A percentile compares a stretch with the other conserved stretches of the same genome.
Conservation (phyloP, 805 yeast genomes). For the Cyberlindnera americana region DNA sequence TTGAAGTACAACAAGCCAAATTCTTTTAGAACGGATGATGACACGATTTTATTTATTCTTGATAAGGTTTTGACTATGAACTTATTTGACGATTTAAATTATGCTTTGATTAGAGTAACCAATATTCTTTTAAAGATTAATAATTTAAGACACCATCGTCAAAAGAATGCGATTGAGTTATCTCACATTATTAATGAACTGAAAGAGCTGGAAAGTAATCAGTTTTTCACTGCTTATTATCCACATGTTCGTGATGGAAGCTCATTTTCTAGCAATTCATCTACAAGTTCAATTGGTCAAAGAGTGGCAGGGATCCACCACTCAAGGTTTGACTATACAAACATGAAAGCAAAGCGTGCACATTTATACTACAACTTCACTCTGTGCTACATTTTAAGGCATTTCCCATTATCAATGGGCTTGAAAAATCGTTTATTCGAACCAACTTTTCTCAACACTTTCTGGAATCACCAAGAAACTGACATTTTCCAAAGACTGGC, state of each 20-base stretch:
- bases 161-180: constrained; percentile 1
- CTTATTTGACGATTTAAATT: constrained; percentile 23
- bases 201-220: constrained; percentile 21
- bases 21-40: constrained; percentile 8
- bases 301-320: background rate
- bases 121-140: constrained; percentile 19
- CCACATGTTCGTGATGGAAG: constrained; percentile 13
- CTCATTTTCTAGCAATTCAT: constrained; percentile 3
- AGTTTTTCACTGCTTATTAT: constrained; percentile 15
- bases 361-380: constrained; percentile 21
- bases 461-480: constrained; percentile 17
- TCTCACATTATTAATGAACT: constrained; percentile 9
- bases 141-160: constrained; percentile 13
- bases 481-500: constrained; percentile 13
- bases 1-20: constrained; percentile 11
- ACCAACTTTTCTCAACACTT: constrained; percentile 7
- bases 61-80: constrained; percentile 18
- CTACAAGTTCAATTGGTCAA: background rate
- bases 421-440: constrained; percentile 1
- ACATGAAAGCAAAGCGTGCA: constrained; percentile 14
- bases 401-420: constrained; percentile 6
- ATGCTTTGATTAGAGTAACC: constrained; percentile 16
- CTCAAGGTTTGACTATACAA: constrained; percentile 9
- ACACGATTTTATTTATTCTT: constrained; percentile 10
- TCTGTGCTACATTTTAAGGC: constrained; percentile 12